These are phyloP conservation scores for Phlebopus sp. DNA, from an alignment of 1,284 basidiomycete species.

Conservation along the genomic window DNA sequence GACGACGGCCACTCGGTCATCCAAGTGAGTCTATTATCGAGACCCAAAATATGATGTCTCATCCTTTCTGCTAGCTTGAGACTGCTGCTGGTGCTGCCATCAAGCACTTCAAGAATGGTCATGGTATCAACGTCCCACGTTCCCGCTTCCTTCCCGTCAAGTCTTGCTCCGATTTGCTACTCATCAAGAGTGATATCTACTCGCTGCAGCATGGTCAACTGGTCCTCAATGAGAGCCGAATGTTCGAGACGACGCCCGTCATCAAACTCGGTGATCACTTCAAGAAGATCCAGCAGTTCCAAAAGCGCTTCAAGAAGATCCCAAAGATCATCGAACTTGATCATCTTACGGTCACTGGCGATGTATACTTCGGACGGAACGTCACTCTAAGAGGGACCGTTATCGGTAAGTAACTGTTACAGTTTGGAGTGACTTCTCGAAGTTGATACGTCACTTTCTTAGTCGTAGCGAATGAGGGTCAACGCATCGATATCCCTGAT, in stretches of 20 bases:
- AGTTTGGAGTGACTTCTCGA: neutral
- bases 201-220: slow-evolving; percentile 93
- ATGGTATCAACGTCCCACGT: slow-evolving; percentile 97
- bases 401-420: slow-evolving; percentile 51
- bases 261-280: slow-evolving; percentile 96
- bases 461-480: slow-evolving; percentile 90
- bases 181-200: slow-evolving; percentile 98
- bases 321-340: slow-evolving; percentile 93
- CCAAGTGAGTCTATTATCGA: slow-evolving; percentile 37
- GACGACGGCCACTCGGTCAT: slow-evolving; percentile 89
- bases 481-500: slow-evolving; percentile 94
- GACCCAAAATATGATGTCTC: neutral
- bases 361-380: slow-evolving; percentile 94
- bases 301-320: slow-evolving; percentile 97
- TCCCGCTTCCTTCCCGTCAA: slow-evolving; percentile 97
- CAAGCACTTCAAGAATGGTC: slow-evolving; percentile 94
- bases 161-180: slow-evolving; percentile 86
- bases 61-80: slow-evolving; percentile 71
- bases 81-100: slow-evolving; percentile 97
- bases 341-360: slow-evolving; percentile 95
- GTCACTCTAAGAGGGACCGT: slow-evolving; percentile 87
- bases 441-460: slow-evolving; percentile 5
- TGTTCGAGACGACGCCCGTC: slow-evolving; percentile 95
- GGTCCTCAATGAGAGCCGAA: slow-evolving; percentile 84
- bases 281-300: slow-evolving; percentile 95